Evolutionary conservation across 139 green algal genomes (phyloP).

Genomic region (Mesostigma viride): DNA sequence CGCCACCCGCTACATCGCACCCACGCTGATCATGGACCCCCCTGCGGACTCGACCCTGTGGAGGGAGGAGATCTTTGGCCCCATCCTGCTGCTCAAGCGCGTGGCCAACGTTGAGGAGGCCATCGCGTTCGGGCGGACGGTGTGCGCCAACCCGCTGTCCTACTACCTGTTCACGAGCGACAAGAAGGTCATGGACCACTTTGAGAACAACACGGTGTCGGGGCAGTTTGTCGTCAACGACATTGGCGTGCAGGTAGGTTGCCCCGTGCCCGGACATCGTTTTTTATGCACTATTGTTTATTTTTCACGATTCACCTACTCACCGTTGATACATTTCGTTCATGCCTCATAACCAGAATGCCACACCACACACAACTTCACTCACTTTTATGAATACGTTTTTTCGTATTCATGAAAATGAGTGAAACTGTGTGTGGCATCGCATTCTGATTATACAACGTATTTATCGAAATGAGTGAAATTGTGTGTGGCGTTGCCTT

Average conservation of each 20-base stretch:
- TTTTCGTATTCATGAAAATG: too few relatives aligned
- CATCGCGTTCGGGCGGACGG: constrained; percentile 16
- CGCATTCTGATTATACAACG: too few relatives aligned
- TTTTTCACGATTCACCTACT: too few relatives aligned
- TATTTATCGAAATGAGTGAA: too few relatives aligned
- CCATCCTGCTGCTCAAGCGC: constrained; percentile 35
- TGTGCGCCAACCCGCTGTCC: constrained; percentile 25
- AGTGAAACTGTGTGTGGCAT: too few relatives aligned
- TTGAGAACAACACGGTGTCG: constrained; percentile 29
- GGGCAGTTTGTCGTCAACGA: constrained; percentile 24
- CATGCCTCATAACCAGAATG: too few relatives aligned
- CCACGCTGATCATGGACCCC: constrained; percentile 28
- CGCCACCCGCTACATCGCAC: constrained; percentile 33
- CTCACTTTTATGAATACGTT: too few relatives aligned
- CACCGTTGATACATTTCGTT: too few relatives aligned
- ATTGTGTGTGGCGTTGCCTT: too few relatives aligned
- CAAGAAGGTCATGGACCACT: not conserved
- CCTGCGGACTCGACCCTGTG: constrained; percentile 24
- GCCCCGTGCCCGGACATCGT: too few relatives aligned
- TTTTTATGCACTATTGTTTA: too few relatives aligned
- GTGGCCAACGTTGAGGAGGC: constrained; percentile 28
- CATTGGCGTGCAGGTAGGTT: not conserved
- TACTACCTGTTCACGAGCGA: constrained; percentile 33
- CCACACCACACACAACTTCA: too few relatives aligned
- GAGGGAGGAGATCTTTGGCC: constrained; percentile 43